Evolutionary conservation across 78 protist species (phyloP).

Genomic region (Pigoraptor vietnamica): DNA sequence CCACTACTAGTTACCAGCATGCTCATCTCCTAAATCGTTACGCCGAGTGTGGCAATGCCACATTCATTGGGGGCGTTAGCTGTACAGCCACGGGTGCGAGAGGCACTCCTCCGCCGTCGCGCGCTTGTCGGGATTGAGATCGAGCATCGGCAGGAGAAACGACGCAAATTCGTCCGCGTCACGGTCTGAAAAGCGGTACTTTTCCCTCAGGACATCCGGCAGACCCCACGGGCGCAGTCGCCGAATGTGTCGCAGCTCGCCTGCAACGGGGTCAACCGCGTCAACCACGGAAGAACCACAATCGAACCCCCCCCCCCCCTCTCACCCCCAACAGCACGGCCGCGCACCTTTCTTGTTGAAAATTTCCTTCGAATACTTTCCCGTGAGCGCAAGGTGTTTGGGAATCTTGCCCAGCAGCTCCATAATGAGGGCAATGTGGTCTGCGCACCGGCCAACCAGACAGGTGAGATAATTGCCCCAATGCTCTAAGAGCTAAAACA

Average conservation of each 20-base stretch:
- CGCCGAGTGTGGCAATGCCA: too few species aligned
- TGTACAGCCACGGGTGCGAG: background rate
- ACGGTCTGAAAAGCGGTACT: background rate
- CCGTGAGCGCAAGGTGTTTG: conserved; percentile 6
- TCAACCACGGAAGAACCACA: background rate
- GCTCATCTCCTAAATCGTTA: too few species aligned
- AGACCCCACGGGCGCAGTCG: background rate
- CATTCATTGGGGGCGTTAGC: too few species aligned
- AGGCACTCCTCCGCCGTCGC: background rate
- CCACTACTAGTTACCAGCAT: too few species aligned
- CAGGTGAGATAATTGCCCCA: conserved; percentile 24
- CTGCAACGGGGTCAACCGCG: background rate
- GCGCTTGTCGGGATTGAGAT: background rate
- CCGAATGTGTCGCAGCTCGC: background rate
- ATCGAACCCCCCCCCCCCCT: background rate
- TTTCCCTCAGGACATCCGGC: background rate
- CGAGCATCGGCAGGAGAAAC: background rate
- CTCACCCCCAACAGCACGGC: background rate
- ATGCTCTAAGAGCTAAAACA: background rate
- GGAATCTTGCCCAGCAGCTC: conserved; percentile 84
- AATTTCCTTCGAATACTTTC: conserved; percentile 31
- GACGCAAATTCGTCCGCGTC: background rate
- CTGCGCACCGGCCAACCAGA: conserved; percentile 15
- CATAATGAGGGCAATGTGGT: conserved; percentile 67
- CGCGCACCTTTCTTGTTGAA: conserved; percentile 62